These are phyloP conservation scores for Calonectria crousiana DNA, from an alignment of 2,329 filamentous ascomycete species.

Conservation along the genomic window DNA sequence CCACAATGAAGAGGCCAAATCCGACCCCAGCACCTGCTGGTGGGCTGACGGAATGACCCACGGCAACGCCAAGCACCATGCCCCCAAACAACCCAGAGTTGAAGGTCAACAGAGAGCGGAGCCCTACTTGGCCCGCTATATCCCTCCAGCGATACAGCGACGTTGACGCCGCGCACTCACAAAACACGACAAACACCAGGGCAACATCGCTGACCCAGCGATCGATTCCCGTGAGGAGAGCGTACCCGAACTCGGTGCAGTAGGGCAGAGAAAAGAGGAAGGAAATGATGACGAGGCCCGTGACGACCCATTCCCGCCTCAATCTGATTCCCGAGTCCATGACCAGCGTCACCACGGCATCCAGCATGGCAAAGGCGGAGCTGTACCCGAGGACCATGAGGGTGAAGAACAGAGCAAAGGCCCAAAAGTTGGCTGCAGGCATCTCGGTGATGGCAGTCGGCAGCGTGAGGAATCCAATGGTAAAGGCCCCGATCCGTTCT, in stretches of 20 bases:
- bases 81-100: slow-evolving; percentile 66
- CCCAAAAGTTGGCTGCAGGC: slow-evolving; percentile 70
- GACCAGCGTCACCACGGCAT: slow-evolving; percentile 65
- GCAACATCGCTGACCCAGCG: slow-evolving; percentile 68
- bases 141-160: slow-evolving; percentile 66
- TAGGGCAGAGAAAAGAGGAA: slow-evolving; percentile 68
- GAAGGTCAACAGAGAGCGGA: slow-evolving; percentile 57
- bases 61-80: slow-evolving; percentile 62
- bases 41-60: slow-evolving; percentile 61
- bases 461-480: slow-evolving; percentile 69
- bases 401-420: slow-evolving; percentile 69
- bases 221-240: slow-evolving; percentile 66
- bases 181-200: slow-evolving; percentile 66
- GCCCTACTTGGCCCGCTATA: slow-evolving; percentile 58
- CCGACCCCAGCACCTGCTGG: slow-evolving; percentile 63
- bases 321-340: slow-evolving; percentile 60
- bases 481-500: slow-evolving; percentile 64
- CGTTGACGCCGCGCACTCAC: slow-evolving; percentile 64
- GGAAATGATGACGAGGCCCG: slow-evolving; percentile 59
- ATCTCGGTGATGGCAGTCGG: slow-evolving; percentile 68
- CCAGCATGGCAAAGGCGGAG: slow-evolving; percentile 71
- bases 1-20: slow-evolving; percentile 63
- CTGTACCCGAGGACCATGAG: slow-evolving; percentile 69
- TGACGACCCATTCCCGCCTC: slow-evolving; percentile 61
- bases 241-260: slow-evolving; percentile 69